Percentiles rank a stretch among this genome's conserved stretches.
Conservation (phyloP, 768 basidiomycete species). For the Cystofilobasidium capitatum region DNA sequence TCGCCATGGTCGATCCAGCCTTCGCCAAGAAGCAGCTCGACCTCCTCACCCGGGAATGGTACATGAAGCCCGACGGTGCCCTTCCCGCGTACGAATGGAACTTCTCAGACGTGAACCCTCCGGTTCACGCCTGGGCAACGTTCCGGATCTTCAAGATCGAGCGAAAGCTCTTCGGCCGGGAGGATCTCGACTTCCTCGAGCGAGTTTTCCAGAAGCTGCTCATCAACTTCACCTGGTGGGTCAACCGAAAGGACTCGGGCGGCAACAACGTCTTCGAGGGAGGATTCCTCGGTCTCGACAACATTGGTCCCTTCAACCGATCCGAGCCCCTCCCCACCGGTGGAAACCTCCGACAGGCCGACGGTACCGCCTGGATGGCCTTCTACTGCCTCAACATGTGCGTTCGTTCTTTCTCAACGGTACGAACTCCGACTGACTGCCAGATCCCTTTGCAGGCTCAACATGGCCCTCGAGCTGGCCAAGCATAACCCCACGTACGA, state of each 20-base stretch:
- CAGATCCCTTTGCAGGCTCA: conserved; percentile 46
- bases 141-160: conserved; percentile 99
- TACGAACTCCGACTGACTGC: conserved; percentile 17
- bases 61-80: conserved; percentile 92
- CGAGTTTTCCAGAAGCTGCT: conserved; percentile 96
- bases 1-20: conserved; percentile 85
- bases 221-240: conserved; percentile 99
- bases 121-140: conserved; percentile 97
- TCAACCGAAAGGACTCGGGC: conserved; percentile 89
- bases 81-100: conserved; percentile 99
- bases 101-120: conserved; percentile 95
- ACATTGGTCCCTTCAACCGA: conserved; percentile 95
- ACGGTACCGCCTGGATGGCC: conserved; percentile 99
- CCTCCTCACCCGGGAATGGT: conserved; percentile 94
- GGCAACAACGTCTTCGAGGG: conserved; percentile 98
- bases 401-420: conserved; percentile 30
- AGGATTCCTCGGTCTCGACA: conserved; percentile 94
- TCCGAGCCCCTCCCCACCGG: conserved; percentile 94
- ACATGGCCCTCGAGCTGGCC: conserved; percentile 91
- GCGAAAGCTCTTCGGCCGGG: conserved; percentile 81
- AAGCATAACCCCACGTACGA: conserved; percentile 97
- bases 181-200: conserved; percentile 86
- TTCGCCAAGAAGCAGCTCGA: conserved; percentile 98
- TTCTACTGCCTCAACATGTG: conserved; percentile 97
- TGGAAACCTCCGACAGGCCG: conserved; percentile 85